phyloP scores from a whole-genome alignment of 805 yeast genomes.

The Myxozyma sirexii region DNA sequence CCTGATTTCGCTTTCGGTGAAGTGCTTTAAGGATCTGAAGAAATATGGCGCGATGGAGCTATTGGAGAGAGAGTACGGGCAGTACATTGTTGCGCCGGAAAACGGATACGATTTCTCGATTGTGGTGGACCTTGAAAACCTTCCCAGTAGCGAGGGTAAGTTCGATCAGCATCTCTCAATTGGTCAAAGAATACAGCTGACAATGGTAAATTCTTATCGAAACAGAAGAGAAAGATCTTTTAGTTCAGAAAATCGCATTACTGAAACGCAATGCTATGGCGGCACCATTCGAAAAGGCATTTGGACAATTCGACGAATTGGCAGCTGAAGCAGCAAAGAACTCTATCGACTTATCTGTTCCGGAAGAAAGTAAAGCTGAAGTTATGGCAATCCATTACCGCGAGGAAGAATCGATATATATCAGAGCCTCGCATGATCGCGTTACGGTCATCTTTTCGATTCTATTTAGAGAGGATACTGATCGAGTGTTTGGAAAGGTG shows the following conservation, averaged over 20 bases:
- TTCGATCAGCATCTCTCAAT: not conserved
- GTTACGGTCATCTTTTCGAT: slow-evolving; percentile 96
- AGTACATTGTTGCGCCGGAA: slow-evolving; percentile 59
- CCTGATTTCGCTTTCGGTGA: slow-evolving; percentile 69
- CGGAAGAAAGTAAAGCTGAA: slow-evolving; percentile 52
- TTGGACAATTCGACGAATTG: slow-evolving; percentile 72
- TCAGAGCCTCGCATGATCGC: slow-evolving; percentile 91
- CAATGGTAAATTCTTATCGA: not conserved
- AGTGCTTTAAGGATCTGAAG: slow-evolving; percentile 73
- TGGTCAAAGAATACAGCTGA: not conserved
- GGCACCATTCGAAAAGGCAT: slow-evolving; percentile 89
- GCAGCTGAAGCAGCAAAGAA: slow-evolving; percentile 47
- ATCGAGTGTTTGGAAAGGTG: slow-evolving; percentile 84
- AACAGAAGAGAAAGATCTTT: slow-evolving; percentile 51
- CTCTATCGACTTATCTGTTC: slow-evolving; percentile 46
- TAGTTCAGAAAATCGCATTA: slow-evolving; percentile 68
- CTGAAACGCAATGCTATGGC: slow-evolving; percentile 87
- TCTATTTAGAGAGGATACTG: slow-evolving; percentile 94
- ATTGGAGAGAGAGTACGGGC: slow-evolving; percentile 53
- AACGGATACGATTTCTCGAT: slow-evolving; percentile 81
- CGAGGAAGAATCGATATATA: slow-evolving; percentile 87
- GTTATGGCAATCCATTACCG: slow-evolving; percentile 79
- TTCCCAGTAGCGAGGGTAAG: slow-evolving; percentile 42
- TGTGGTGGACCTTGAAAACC: slow-evolving; percentile 58
- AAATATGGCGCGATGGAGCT: slow-evolving; percentile 57